phyloP scores from a whole-genome alignment of 1,284 basidiomycete species.

The Cutaneotrichosporon mucoides region DNA sequence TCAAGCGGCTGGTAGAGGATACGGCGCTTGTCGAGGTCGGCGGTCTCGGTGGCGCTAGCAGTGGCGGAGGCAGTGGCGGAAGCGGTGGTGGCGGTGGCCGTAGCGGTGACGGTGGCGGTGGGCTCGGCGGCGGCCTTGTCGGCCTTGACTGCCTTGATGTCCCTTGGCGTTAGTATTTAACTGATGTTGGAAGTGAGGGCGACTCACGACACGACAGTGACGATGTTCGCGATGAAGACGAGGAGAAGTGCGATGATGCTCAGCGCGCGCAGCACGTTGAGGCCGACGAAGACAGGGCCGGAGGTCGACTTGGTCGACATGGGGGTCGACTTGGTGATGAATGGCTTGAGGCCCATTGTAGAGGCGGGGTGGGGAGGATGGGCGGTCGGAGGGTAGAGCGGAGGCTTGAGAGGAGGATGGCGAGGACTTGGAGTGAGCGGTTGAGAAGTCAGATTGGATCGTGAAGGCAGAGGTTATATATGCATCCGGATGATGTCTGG shows the following conservation, averaged over 20 bases:
- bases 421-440: too few species aligned
- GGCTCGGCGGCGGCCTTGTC: not conserved
- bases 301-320: slow-evolving; percentile 28
- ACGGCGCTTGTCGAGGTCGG: too few species aligned
- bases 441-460: too few species aligned
- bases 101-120: not conserved
- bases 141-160: slow-evolving; percentile 30
- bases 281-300: slow-evolving; percentile 60
- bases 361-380: not conserved
- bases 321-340: slow-evolving; percentile 29
- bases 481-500: too few species aligned
- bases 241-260: slow-evolving; percentile 69
- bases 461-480: too few species aligned
- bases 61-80: not conserved
- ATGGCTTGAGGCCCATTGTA: slow-evolving; percentile 25
- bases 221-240: slow-evolving; percentile 69
- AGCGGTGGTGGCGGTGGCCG: not conserved
- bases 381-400: not conserved
- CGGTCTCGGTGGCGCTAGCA: not conserved
- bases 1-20: too few species aligned
- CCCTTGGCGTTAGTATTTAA: too few species aligned
- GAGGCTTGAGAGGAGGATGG: too few species aligned
- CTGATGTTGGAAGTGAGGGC: too few species aligned
- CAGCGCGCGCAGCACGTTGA: slow-evolving; percentile 70
- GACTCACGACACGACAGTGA: slow-evolving; percentile 66